Percentiles rank a stretch among this genome's conserved stretches.
phyloP scores from a whole-genome alignment of 2,329 filamentous ascomycete genomes.

The Stemphylium vesicarium region DNA sequence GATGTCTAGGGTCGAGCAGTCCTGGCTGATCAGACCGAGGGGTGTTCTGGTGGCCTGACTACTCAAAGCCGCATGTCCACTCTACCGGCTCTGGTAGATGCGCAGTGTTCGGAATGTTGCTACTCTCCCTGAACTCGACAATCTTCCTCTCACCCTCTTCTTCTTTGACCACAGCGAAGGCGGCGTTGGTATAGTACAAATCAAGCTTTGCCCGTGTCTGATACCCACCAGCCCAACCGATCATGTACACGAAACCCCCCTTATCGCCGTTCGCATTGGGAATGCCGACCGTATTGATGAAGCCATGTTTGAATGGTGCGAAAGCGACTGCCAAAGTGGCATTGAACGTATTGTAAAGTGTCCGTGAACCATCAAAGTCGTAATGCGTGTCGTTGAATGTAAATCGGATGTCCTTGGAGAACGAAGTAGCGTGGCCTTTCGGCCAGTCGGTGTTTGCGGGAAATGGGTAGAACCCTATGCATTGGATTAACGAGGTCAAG shows the following conservation, averaged over 20 bases:
- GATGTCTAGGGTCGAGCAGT: too few species aligned
- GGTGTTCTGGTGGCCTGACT: neutral
- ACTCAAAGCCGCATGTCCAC: constrained; percentile 33
- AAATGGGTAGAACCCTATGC: constrained; percentile 40
- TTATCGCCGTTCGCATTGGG: constrained; percentile 40
- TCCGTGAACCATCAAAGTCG: constrained; percentile 36
- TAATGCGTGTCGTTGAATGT: constrained; percentile 44
- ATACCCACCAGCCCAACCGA: constrained; percentile 42
- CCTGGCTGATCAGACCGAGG: neutral
- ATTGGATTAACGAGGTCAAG: neutral
- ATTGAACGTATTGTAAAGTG: constrained; percentile 38
- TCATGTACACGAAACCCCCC: constrained; percentile 42
- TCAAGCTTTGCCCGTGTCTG: constrained; percentile 27
- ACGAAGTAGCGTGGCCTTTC: constrained; percentile 27
- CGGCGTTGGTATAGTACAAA: constrained; percentile 41
- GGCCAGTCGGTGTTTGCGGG: constrained; percentile 41
- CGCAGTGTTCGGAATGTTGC: constrained; percentile 40
- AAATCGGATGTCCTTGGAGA: constrained; percentile 35
- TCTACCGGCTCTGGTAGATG: constrained; percentile 28
- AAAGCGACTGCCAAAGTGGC: constrained; percentile 35
- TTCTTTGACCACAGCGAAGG: constrained; percentile 38
- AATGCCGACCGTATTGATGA: constrained; percentile 35
- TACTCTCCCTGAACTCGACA: constrained; percentile 40
- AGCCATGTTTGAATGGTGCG: constrained; percentile 38
- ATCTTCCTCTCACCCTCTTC: constrained; percentile 34